Percentiles rank a stretch among this genome's conserved stretches.
Conservation (phyloP, 1,139 yeast genomes). For the Hansenula sp. region DNA sequence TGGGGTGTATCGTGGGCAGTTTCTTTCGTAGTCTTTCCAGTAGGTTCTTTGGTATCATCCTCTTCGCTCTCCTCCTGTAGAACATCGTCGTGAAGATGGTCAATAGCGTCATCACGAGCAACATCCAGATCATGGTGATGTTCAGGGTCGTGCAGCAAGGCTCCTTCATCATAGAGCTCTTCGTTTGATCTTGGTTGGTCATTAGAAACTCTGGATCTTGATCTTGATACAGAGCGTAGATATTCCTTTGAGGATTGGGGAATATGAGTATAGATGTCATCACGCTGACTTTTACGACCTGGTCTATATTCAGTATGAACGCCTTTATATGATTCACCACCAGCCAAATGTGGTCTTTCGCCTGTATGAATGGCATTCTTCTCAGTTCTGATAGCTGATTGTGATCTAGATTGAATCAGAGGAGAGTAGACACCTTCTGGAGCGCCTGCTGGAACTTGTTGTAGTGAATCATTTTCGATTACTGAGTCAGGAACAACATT, state of each 20-base stretch:
- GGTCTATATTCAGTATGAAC: slow-evolving; percentile 23
- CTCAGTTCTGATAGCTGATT: slow-evolving; percentile 32
- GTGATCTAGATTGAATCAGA: slow-evolving; percentile 31
- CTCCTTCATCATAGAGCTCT: slow-evolving; percentile 35
- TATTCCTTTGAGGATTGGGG: slow-evolving; percentile 27
- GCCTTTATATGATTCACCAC: slow-evolving; percentile 63
- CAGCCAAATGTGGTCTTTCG: slow-evolving; percentile 54
- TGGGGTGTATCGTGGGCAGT: too few species aligned
- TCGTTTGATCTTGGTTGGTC: slow-evolving; percentile 23
- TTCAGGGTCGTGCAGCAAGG: slow-evolving; percentile 26
- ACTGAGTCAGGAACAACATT: slow-evolving; percentile 25
- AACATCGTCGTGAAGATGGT: slow-evolving; percentile 8
- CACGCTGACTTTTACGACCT: slow-evolving; percentile 13
- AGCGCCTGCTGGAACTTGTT: slow-evolving; percentile 35
- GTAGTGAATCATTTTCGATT: slow-evolving; percentile 29
- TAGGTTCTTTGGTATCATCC: neutral
- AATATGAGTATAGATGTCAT: slow-evolving; percentile 10
- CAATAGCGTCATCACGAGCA: slow-evolving; percentile 10
- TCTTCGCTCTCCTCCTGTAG: neutral
- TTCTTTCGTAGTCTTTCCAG: too few species aligned
- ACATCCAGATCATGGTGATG: slow-evolving; percentile 6
- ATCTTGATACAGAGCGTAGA: slow-evolving; percentile 58
- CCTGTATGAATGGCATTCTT: slow-evolving; percentile 25
- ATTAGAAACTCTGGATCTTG: slow-evolving; percentile 45
- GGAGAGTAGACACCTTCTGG: slow-evolving; percentile 43